Evolutionary conservation across 2,329 filamentous ascomycete species (phyloP), one percentile per base, ranked within the genome.

Genomic region (Domatiomyces catenatus): DNA sequence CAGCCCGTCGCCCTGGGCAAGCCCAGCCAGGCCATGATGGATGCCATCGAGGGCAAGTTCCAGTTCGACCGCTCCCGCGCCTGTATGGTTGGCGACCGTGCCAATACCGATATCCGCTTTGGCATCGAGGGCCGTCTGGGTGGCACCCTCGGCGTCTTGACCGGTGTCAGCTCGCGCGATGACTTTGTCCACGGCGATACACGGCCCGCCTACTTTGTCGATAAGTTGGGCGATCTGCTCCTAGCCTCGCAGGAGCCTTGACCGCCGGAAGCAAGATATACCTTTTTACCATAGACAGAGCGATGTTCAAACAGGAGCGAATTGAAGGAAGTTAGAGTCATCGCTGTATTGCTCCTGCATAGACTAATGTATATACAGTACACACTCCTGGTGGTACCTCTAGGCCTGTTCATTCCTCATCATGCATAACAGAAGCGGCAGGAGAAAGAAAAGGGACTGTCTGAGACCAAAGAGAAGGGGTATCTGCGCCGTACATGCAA

Each of bases 21-120:
- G 71, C 92, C 92, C 2, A 94, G 87, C 64, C 88, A 94, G 71
- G 90, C 90, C 3, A 98, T 98, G 92, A 94, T 98, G 90, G 90
- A 96, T 66, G 88, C 92, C 2, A 84, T 98, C 51, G 90, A 96
- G 72, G 90, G 90, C 52, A 94, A 94, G 68, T 95, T 96, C 67
- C 76, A 84, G 58, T 83, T 98, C 49, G 82, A 96, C 65, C 78
- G 89, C 39, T 78, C 75, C 53, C 80, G 80, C 59, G 86, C 92
- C 1, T 96, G 92, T 69, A 98, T 98, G 92, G 78, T 98, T 44
- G 92, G 92, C 5, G 92, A 98, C 66, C 76, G 92, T 26, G 72
- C 94, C 56, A 86, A 96, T 66, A 98, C 92, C 0, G 92, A 98
- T 68, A 96, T 98, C 64, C 81, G 85, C 65, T 98, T 98, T 65